Evolutionary conservation across 2,329 filamentous ascomycete species (phyloP), one percentile per base, ranked within the genome.

Genomic region (Pyricularia sp.): DNA sequence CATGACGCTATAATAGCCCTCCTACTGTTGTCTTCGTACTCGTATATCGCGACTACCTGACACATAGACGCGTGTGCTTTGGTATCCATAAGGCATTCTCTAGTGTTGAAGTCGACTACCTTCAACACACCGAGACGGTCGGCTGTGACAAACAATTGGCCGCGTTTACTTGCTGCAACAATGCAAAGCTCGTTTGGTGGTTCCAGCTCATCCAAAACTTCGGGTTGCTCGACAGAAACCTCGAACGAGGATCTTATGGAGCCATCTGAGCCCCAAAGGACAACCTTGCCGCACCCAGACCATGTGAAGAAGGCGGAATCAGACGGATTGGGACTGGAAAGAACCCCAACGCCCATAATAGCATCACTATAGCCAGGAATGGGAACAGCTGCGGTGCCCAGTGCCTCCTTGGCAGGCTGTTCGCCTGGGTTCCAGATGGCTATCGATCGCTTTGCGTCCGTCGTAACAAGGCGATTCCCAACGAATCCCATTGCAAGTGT

Each of bases 1-100:
- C 91, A 94, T 12, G 90, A 93, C 23, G 92, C 94, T 73, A 98
- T 83, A 64, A 97, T 81, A 50, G 88, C 85, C 65, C 81, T 83
- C 65, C 81, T 83, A 0, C 85, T 82, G 0, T 85, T 82, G 64
- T 84, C 83, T 73, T 92, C 87, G 64, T 84, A 83, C 73, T 92
- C 87, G 73, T 88, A 88, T 4, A 96, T 83, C 25, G 90, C 87
- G 72, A 98, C 90, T 73, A 91, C 91, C 58, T 92, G 92, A 71
- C 97, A 91, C 74, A 97, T 93, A 9, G 89, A 89, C 5, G 91
- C 87, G 76, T 99, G 95, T 31, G 94, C 95, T 76, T 96, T 95
- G 61, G 90, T 90, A 72, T 92, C 90, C 69, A 91, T 86, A 1
- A 88, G 75, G 70, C 86, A 88, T 68, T 85, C 78, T 74, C 88